A percentile compares a stretch with the other conserved stretches of the same genome.
phyloP scores from a whole-genome alignment of 1,284 basidiomycete species.

The Wolfiporia cocos region DNA sequence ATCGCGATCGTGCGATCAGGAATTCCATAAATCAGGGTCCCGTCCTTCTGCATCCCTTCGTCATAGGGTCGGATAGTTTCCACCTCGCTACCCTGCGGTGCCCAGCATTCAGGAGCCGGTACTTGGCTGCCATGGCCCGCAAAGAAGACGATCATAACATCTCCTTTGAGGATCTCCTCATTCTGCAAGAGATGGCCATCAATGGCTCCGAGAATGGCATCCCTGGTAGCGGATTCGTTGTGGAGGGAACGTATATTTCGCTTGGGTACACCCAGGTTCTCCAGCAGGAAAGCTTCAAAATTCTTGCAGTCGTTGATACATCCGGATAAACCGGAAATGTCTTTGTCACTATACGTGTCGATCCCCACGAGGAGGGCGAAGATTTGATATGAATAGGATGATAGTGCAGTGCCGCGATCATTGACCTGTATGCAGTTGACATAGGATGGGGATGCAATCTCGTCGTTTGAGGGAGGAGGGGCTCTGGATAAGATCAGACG shows the following conservation, averaged over 20 bases:
- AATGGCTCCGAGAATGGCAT: slow-evolving; percentile 11
- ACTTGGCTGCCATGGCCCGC: slow-evolving; percentile 12
- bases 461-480: no score
- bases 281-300: not conserved
- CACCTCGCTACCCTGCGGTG: not conserved
- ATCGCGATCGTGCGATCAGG: slow-evolving; percentile 2
- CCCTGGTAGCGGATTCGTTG: slow-evolving; percentile 6
- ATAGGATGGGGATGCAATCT: no score
- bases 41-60: not conserved
- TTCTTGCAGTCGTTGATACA: slow-evolving; percentile 1
- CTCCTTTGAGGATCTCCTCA: slow-evolving; percentile 7
- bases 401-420: no score
- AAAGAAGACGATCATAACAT: slow-evolving; percentile 12
- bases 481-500: no score
- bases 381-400: no score
- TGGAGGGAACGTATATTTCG: slow-evolving; percentile 4
- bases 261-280: slow-evolving; percentile 1
- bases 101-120: slow-evolving; percentile 7
- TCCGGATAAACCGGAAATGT: not conserved
- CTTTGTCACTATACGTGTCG: not conserved
- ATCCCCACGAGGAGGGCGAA: slow-evolving; percentile 2
- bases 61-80: slow-evolving; percentile 3
- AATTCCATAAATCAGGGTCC: slow-evolving; percentile 1
- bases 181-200: slow-evolving; percentile 13
- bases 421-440: no score